Evolutionary conservation across 23 red algal species (phyloP), one percentile per base, ranked within the genome.

Genomic region (Gracilaria domingensis): DNA sequence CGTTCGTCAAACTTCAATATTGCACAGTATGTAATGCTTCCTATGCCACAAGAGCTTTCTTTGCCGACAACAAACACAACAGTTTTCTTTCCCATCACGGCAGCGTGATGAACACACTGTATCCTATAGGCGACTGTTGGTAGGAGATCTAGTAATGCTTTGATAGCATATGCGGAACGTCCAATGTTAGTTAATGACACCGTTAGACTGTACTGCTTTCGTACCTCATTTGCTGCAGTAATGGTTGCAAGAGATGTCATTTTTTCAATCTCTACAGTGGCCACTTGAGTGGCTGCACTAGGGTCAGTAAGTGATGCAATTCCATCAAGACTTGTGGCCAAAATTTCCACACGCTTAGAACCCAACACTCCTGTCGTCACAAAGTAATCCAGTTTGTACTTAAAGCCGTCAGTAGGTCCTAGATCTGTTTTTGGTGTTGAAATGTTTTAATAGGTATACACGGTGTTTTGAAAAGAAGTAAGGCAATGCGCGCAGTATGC

Each of bases 301-400:
- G 20, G 24, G 4, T 7, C 8, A 21, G 23, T 4, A 4, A 32
- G 4, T 48, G 20, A n/a, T 75, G 34, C 70, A 48, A 75, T 48
- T 38, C 70, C 70, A 75, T 75, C 70, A 44, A 25, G 34, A 75
- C 70, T 75, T 35, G 24, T 38, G 4, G 70, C 70, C 33, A 75
- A 44, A 75, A 38, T 28, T 2, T n/a, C 20, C 6, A 48, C 33
- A 75, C 35, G 20, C 34, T 34, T 75, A 8, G 26, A 28, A 2
- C 70, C 70, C 40, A 75, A n/a, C 4, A 75, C 8, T n/a, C 70
- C 70, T 11, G 34, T 34, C 8, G 70, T 44, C 35, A n/a, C 23
- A 44, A 75, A 8, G 20, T 75, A 38, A 21, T 75, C 40, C 7
- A 75, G 11, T 44, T 21, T 44, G n/a, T 35, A 35, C 5, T 21